A percentile compares a stretch with the other conserved stretches of the same genome.
Evolutionary conservation across 352 stramenopile species (phyloP).

Genomic region (Phytophthora citrophthora): DNA sequence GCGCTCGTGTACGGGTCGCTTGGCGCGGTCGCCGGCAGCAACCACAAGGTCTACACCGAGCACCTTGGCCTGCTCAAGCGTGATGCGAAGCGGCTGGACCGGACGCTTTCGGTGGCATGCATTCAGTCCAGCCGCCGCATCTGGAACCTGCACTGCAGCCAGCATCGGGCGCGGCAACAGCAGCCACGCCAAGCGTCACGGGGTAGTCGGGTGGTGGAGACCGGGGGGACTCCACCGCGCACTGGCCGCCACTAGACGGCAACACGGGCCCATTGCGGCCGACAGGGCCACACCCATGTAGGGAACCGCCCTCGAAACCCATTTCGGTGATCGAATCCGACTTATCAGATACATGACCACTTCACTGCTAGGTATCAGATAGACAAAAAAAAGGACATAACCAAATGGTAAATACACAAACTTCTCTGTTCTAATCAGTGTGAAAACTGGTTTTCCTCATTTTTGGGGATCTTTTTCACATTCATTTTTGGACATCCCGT

Average conservation of each 20-base stretch:
- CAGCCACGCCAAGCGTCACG: background rate
- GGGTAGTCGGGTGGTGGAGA: slow-evolving; percentile 13
- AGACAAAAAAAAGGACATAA: too few relatives aligned
- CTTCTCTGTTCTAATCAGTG: too few relatives aligned
- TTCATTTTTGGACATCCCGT: too few relatives aligned
- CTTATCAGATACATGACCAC: too few relatives aligned
- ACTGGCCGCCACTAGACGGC: slow-evolving; percentile 3
- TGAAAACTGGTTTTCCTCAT: too few relatives aligned
- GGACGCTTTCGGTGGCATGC: slow-evolving; percentile 1
- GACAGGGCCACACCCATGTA: too few relatives aligned
- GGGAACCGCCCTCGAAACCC: too few relatives aligned
- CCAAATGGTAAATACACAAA: too few relatives aligned
- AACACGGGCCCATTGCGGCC: too few relatives aligned
- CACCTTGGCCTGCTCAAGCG: slow-evolving; percentile 10
- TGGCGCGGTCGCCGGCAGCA: background rate
- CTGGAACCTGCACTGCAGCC: slow-evolving; percentile 9
- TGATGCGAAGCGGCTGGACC: slow-evolving; percentile 8
- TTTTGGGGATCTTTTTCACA: too few relatives aligned
- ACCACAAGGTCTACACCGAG: slow-evolving; percentile 1
- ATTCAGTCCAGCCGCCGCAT: slow-evolving; percentile 16
- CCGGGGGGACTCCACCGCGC: slow-evolving; percentile 12
- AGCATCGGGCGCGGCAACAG: slow-evolving; percentile 9
- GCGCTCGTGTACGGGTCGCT: slow-evolving; percentile 15
- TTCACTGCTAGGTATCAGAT: too few relatives aligned
- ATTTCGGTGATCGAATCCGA: too few relatives aligned